Conservation (phyloP, 768 basidiomycete genomes). For the Asterophora parasitica region DNA sequence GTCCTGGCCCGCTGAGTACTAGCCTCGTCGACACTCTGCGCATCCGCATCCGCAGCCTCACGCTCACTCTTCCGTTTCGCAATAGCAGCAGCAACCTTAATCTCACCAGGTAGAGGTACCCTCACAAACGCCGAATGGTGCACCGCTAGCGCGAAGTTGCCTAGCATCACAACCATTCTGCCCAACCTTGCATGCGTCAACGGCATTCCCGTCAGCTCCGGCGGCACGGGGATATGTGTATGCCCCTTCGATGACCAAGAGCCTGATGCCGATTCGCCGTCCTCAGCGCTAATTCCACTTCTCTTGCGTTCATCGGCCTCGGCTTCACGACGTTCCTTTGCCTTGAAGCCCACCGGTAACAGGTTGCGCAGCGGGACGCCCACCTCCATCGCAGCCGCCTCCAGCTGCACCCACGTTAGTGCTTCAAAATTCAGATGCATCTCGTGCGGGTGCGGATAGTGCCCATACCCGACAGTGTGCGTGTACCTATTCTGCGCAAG, state of each 20-base stretch:
- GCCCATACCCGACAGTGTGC: slow-evolving; percentile 12
- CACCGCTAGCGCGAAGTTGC: slow-evolving; percentile 44
- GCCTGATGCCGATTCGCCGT: neutral
- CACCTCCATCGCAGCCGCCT: slow-evolving; percentile 63
- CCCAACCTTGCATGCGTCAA: slow-evolving; percentile 56
- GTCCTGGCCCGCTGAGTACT: neutral
- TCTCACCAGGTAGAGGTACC: slow-evolving; percentile 7
- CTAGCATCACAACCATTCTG: slow-evolving; percentile 51
- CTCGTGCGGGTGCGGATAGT: slow-evolving; percentile 32
- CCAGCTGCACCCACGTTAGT: slow-evolving; percentile 48
- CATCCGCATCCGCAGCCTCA: too few species aligned
- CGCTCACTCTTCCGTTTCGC: neutral
- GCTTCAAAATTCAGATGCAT: slow-evolving; percentile 63
- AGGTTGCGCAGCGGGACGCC: slow-evolving; percentile 54
- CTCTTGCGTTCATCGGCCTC: neutral
- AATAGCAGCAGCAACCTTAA: too few species aligned
- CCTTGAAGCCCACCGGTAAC: slow-evolving; percentile 30
- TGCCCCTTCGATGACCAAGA: too few species aligned
- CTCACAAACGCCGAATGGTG: slow-evolving; percentile 12
- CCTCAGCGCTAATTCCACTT: too few species aligned
- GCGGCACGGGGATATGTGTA: neutral
- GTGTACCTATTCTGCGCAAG: slow-evolving; percentile 1
- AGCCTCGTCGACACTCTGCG: too few species aligned
- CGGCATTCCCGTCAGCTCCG: slow-evolving; percentile 21
- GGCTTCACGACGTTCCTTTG: neutral